Evolutionary conservation across 139 green algal species (phyloP).

Genomic region (Ulvella scutata): DNA sequence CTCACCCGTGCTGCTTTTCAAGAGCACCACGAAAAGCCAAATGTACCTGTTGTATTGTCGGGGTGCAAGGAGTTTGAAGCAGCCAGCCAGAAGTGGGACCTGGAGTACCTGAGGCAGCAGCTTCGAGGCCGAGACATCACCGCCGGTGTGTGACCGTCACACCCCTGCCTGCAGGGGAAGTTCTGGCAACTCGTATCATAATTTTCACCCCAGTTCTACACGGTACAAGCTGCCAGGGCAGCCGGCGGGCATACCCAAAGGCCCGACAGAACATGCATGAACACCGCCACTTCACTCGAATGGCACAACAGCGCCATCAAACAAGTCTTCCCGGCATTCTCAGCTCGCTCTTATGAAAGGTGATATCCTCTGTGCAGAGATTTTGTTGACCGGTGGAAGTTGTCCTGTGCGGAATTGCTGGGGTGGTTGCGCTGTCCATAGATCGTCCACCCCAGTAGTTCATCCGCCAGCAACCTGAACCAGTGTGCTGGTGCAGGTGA

Average conservation of each 20-base stretch:
- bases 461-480: neutral
- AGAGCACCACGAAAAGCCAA: slow-evolving; percentile 58
- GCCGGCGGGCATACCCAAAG: neutral
- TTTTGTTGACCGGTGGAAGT: neutral
- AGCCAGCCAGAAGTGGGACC: slow-evolving; percentile 41
- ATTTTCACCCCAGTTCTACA: slow-evolving; percentile 6
- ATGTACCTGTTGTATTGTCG: slow-evolving; percentile 71
- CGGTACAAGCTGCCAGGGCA: neutral
- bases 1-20: slow-evolving; percentile 52
- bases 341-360: neutral
- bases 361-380: neutral
- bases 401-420: neutral
- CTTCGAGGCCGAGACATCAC: slow-evolving; percentile 30
- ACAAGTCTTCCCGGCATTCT: neutral
- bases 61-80: slow-evolving; percentile 6
- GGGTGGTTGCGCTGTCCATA: slow-evolving; percentile 10
- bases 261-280: slow-evolving; percentile 5
- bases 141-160: slow-evolving; percentile 9
- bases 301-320: neutral
- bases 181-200: neutral
- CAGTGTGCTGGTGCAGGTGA: slow-evolving; percentile 14
- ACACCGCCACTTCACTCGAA: neutral
- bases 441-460: neutral
- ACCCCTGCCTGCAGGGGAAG: neutral
- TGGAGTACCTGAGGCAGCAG: slow-evolving; percentile 24